These are phyloP conservation scores for Entomortierella chlamydospora DNA, from an alignment of 192 early-diverging fungal genomes.

Conservation along the genomic window DNA sequence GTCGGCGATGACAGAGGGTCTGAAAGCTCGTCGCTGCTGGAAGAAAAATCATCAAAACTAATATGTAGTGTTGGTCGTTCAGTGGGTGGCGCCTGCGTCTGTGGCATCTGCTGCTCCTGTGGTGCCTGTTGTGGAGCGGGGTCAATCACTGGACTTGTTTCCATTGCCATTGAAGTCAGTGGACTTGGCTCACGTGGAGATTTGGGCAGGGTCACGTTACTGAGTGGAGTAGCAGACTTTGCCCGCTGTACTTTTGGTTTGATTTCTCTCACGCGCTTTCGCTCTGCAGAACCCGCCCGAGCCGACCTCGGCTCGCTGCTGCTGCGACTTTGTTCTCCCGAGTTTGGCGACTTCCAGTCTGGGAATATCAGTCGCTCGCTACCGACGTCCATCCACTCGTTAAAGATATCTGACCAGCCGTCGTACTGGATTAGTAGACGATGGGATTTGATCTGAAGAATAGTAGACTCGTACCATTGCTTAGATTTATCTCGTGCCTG, in stretches of 20 bases:
- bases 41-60: background rate
- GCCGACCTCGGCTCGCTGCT: background rate
- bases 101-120: no score
- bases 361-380: conserved; percentile 29
- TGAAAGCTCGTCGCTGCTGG: conserved; percentile 15
- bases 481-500: conserved; percentile 51
- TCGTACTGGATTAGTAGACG: conserved; percentile 55
- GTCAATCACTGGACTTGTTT: no score
- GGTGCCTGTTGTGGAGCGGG: no score
- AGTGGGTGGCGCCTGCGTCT: no score
- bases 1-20: conserved; percentile 8
- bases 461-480: conserved; percentile 52
- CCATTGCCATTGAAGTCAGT: no score
- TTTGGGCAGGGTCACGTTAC: no score
- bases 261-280: background rate
- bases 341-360: background rate
- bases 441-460: conserved; percentile 47
- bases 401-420: conserved; percentile 38
- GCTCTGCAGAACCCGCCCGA: background rate
- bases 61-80: background rate
- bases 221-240: background rate
- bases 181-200: no score
- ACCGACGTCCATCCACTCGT: conserved; percentile 47
- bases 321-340: background rate
- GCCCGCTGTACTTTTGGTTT: background rate